Base-by-base conservation (phyloP, 768 basidiomycete genomes). In the Lactifluus rugatus region DNA sequence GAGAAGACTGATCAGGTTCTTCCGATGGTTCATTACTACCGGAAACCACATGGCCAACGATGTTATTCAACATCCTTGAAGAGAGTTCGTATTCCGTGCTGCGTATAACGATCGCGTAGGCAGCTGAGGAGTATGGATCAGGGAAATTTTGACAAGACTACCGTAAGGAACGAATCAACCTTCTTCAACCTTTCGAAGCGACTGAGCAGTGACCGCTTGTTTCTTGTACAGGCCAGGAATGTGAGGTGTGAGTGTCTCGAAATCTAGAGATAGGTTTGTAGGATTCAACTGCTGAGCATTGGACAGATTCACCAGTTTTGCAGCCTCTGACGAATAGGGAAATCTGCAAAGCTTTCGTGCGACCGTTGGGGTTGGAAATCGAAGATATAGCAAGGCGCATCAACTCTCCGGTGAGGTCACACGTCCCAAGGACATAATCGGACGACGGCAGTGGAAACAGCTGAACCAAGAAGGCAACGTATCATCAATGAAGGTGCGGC, bases 351-450 rank as follows among this genome's bases (percentile, higher is more conserved):
- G 87, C 86, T 65, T 78, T 81, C 57, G 74, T 70, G 11, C 81
- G 80, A 3, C 85, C 86, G 2, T 85, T 85, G 47, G 79, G 80
- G 16, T 77, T 79, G 2, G 82, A 74, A 42, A 93, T 81, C 47
- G 87, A 81, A 47, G 91, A 89, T 59, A 97, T 95, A 11, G 92
- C 93, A 62, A 86, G 87, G 34, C 95, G 81, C 96, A 98, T 97
- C 25, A 98, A 81, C 72, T 99, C 96, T 45, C 96, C 96, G 0
- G 93, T 96, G 21, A 99, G 78, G 71, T 99, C 96, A 7, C 91
- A 89, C 28, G 98, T 72, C 5, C 96, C 96, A 2, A 97, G 81
- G 14, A 97, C 75, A 67, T 96, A 98, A 68, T 98, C 94, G 41
- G 87, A 83, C 34, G 82, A 68, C 9, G 90, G 78, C 32, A 94